phyloP scores from a whole-genome alignment of 2,329 filamentous ascomycete genomes.

The Neonectria sp. region DNA sequence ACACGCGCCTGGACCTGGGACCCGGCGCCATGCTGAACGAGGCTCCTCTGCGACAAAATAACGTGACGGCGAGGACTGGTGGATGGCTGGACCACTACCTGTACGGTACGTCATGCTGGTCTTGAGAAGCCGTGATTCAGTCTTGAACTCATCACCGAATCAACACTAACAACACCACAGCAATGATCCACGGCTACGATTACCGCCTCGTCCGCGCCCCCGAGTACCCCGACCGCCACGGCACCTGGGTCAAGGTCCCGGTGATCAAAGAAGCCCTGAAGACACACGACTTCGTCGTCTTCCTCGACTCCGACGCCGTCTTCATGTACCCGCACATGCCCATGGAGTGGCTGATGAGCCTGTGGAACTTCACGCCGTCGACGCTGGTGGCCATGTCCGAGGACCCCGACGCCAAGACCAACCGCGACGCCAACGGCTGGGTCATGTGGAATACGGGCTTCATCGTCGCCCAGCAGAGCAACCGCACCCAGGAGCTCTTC shows the following conservation, averaged over 20 bases:
- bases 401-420: conserved; percentile 58
- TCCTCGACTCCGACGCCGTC: conserved; percentile 61
- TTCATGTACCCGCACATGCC: conserved; percentile 60
- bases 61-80: conserved; percentile 38
- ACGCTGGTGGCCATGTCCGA: conserved; percentile 62
- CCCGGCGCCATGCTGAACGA: conserved; percentile 37
- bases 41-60: conserved; percentile 25
- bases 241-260: conserved; percentile 63
- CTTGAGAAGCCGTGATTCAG: too few species aligned
- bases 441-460: conserved; percentile 46
- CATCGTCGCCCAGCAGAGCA: conserved; percentile 39
- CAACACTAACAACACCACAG: conserved; percentile 21
- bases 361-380: conserved; percentile 58
- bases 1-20: conserved; percentile 30
- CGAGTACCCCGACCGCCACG: conserved; percentile 57
- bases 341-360: conserved; percentile 64
- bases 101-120: conserved; percentile 30
- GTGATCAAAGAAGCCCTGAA: conserved; percentile 56
- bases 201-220: conserved; percentile 63
- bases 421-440: conserved; percentile 51
- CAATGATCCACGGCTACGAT: conserved; percentile 63
- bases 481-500: conserved; percentile 43
- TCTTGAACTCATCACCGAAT: too few species aligned
- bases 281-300: conserved; percentile 59
- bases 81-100: conserved; percentile 43